phyloP scores from a whole-genome alignment of 73 alveolate genomes.

The Stentor coeruleus region DNA sequence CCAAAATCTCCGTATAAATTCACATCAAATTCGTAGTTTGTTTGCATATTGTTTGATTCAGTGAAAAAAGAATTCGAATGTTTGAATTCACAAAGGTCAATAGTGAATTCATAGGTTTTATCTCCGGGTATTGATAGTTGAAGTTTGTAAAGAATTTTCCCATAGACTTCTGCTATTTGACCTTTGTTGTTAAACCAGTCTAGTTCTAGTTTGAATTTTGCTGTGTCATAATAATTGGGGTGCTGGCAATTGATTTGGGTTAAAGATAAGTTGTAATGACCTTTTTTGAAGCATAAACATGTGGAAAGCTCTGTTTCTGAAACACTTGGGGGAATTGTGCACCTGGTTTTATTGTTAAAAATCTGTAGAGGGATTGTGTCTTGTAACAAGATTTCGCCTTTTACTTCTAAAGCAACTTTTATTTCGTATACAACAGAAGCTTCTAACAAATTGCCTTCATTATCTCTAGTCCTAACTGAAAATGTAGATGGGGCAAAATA shows the following conservation, averaged over 20 bases:
- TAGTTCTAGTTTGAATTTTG: background rate
- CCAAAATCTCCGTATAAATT: background rate
- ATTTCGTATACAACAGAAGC: background rate
- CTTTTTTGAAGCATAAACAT: background rate
- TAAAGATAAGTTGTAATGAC: background rate
- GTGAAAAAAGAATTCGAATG: background rate
- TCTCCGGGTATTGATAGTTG: background rate
- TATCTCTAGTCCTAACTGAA: background rate
- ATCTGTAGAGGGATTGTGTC: background rate
- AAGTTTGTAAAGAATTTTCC: background rate
- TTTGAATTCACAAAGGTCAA: background rate
- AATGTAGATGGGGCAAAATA: conserved; percentile 6
- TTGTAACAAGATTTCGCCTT: background rate
- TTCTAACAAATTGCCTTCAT: background rate
- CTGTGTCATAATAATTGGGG: background rate
- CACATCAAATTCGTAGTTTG: background rate
- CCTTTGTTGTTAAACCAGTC: background rate
- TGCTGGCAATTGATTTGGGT: background rate
- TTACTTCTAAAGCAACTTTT: background rate
- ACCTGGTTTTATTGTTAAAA: background rate
- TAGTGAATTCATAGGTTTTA: background rate
- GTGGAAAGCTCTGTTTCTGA: background rate
- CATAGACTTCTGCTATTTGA: background rate
- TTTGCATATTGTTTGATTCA: background rate
- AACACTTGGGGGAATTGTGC: background rate